Conservation (phyloP, 164 flowering plant species). For the Echeveria elegans region DNA sequence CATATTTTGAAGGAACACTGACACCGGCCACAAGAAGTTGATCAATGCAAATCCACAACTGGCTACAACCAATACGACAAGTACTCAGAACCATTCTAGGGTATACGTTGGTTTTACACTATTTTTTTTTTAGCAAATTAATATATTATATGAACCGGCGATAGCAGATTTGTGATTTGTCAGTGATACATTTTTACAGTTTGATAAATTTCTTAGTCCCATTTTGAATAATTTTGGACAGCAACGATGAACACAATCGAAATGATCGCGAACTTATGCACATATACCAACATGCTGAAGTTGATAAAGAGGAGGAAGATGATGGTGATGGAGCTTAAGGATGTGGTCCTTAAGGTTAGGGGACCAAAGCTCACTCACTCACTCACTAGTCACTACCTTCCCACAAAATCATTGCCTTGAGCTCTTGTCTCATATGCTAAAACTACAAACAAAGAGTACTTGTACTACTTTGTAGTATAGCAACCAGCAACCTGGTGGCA, state of each 20-base stretch:
- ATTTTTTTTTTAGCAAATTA: too few relatives aligned
- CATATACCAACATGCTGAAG: neutral
- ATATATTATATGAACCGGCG: too few relatives aligned
- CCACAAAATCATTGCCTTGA: neutral
- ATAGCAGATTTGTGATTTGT: too few relatives aligned
- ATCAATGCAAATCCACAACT: neutral
- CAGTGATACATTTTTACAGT: too few relatives aligned
- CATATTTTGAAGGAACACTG: neutral
- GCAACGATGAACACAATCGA: too few relatives aligned
- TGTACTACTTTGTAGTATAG: neutral
- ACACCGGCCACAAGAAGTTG: neutral
- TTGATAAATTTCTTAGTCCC: too few relatives aligned
- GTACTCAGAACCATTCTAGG: too few relatives aligned
- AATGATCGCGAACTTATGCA: too few relatives aligned
- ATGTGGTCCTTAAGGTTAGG: too few relatives aligned
- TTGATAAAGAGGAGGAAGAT: neutral
- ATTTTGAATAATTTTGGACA: too few relatives aligned
- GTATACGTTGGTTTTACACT: too few relatives aligned
- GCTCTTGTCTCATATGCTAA: conserved; percentile 1
- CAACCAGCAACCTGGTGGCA: neutral
- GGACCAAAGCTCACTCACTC: neutral
- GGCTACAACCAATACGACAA: neutral
- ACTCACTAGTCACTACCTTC: neutral
- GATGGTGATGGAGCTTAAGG: neutral
- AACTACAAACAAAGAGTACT: neutral